A percentile compares a stretch with the other conserved stretches of the same genome.
Evolutionary conservation across 1,284 basidiomycete genomes (phyloP).

Genomic region (Xerocomus alliaceus): DNA sequence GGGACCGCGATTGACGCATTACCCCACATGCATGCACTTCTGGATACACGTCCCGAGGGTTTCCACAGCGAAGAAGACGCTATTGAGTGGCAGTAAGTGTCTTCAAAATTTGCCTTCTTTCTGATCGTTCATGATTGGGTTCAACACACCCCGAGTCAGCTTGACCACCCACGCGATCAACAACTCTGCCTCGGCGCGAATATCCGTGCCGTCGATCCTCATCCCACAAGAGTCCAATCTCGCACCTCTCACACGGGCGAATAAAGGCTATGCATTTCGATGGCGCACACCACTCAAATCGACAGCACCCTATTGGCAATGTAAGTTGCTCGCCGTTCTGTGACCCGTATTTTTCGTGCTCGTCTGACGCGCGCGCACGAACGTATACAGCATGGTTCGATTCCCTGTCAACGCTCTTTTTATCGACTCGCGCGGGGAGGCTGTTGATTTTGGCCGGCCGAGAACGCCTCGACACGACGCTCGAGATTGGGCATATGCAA

Average conservation of each 20-base stretch:
- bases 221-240: constrained; percentile 53
- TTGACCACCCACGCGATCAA: constrained; percentile 66
- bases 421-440: constrained; percentile 79
- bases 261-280: constrained; percentile 46
- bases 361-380: neutral
- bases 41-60: constrained; percentile 84
- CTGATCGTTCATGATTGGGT: no score
- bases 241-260: constrained; percentile 38
- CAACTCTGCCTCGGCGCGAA: constrained; percentile 79
- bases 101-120: neutral
- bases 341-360: neutral
- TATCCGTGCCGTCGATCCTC: constrained; percentile 84
- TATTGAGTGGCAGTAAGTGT: constrained; percentile 93
- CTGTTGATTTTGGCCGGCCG: constrained; percentile 91
- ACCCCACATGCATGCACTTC: constrained; percentile 86
- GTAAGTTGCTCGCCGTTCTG: constrained; percentile 51
- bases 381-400: constrained; percentile 82
- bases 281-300: constrained; percentile 88
- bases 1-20: constrained; percentile 94
- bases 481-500: constrained; percentile 99
- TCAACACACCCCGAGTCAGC: constrained; percentile 4
- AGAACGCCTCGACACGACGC: constrained; percentile 88
- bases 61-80: constrained; percentile 86
- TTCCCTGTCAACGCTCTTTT: constrained; percentile 80
- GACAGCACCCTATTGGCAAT: constrained; percentile 90